Conservation (phyloP, 371 early-diverging fungal genomes). For the Nematocida parisii region DNA sequence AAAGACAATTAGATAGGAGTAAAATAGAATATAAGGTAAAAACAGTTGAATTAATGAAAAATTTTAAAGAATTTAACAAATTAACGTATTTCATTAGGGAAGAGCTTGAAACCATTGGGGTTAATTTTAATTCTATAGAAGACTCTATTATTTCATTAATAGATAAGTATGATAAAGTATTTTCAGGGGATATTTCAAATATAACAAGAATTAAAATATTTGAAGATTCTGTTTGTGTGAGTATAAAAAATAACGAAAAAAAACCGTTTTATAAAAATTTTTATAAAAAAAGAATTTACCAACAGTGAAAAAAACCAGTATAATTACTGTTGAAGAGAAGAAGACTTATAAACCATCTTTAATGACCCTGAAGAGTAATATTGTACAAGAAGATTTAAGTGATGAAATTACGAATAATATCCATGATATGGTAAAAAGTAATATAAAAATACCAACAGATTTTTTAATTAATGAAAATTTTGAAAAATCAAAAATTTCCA, state of each 20-base stretch:
- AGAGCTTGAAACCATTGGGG: slow-evolving; percentile 24
- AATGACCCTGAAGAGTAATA: background rate
- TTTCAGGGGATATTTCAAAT: background rate
- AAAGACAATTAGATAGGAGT: background rate
- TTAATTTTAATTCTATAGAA: slow-evolving; percentile 22
- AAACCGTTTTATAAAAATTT: background rate
- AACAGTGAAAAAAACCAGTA: background rate
- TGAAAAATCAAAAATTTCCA: background rate
- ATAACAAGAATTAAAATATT: background rate
- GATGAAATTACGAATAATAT: background rate
- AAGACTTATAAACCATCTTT: background rate
- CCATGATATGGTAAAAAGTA: slow-evolving; percentile 11
- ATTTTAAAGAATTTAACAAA: slow-evolving; percentile 28
- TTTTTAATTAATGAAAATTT: background rate
- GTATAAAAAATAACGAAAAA: background rate
- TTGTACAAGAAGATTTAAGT: background rate
- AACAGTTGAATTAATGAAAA: slow-evolving; percentile 16
- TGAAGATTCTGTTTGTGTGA: slow-evolving; percentile 31
- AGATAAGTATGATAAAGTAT: slow-evolving; percentile 31
- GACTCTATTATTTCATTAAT: background rate
- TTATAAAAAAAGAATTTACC: background rate
- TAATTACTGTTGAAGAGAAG: background rate
- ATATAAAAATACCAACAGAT: background rate
- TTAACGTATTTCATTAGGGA: slow-evolving; percentile 1
- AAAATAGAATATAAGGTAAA: background rate